These are phyloP conservation scores for Fallopia convolvulus DNA, from an alignment of 148 eudicot genomes.

Conservation along the genomic window DNA sequence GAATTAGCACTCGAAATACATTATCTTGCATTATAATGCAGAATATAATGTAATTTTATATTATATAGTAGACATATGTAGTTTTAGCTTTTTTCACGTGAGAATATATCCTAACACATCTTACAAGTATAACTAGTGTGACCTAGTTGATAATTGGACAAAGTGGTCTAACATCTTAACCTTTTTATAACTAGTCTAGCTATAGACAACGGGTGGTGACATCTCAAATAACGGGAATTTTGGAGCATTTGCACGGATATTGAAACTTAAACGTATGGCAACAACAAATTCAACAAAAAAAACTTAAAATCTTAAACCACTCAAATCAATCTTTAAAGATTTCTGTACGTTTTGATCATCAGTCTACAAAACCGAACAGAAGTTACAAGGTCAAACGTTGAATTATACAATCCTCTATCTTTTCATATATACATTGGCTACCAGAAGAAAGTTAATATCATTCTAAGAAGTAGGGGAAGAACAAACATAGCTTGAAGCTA, in stretches of 20 bases:
- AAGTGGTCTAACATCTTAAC: too few species aligned
- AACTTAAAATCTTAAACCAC: background rate
- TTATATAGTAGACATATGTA: too few species aligned
- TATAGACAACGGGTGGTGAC: too few species aligned
- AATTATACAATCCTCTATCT: background rate
- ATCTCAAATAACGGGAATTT: too few species aligned
- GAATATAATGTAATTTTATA: too few species aligned
- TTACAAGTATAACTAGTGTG: too few species aligned
- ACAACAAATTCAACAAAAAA: background rate
- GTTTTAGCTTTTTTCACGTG: too few species aligned
- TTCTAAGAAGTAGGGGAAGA: background rate
- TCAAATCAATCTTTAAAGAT: background rate
- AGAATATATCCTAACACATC: too few species aligned
- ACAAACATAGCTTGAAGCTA: background rate
- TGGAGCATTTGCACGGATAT: background rate
- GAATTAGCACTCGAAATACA: too few species aligned
- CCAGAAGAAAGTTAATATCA: background rate
- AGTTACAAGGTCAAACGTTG: background rate
- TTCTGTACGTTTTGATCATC: background rate
- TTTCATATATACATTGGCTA: conserved; percentile 5
- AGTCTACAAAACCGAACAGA: conserved; percentile 7
- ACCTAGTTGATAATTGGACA: too few species aligned
- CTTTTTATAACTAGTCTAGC: too few species aligned
- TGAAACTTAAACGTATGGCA: background rate
- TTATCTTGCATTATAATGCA: too few species aligned